Evolutionary conservation across 345 rosid species (phyloP).

Genomic region (Eucalyptus leucophloia): DNA sequence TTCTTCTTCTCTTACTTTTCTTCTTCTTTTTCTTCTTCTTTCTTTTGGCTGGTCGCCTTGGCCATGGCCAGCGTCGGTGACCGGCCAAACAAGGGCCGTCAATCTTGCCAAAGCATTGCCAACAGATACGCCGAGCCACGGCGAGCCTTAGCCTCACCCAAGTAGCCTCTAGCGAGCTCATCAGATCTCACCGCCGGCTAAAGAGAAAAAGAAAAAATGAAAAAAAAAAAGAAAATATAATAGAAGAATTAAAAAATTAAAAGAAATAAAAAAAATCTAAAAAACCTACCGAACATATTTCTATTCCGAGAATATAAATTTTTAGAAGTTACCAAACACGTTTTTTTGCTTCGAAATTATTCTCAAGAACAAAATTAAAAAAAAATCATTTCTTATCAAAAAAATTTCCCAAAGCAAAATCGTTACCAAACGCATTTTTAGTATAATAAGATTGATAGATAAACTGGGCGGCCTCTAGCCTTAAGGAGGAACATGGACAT

Average conservation of each 20-base stretch:
- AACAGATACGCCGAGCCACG: fast-evolving
- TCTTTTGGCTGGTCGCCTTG: too few species aligned
- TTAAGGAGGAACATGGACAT: not conserved
- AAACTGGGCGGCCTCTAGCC: not conserved
- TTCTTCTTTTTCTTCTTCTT: too few species aligned
- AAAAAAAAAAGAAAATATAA: too few species aligned
- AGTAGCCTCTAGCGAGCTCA: fast-evolving
- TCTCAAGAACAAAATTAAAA: fast-evolving
- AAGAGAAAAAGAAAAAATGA: too few species aligned
- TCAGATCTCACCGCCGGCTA: fast-evolving
- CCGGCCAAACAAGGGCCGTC: fast-evolving
- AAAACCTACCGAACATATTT: too few species aligned
- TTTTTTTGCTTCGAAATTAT: too few species aligned
- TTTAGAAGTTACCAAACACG: fast-evolving
- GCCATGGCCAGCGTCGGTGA: fast-evolving
- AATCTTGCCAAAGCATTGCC: fast-evolving
- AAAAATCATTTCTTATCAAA: too few species aligned
- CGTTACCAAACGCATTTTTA: too few species aligned
- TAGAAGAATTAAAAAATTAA: too few species aligned
- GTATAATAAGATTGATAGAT: not conserved
- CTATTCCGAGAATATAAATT: fast-evolving
- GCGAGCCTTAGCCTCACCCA: fast-evolving
- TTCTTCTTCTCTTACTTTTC: too few species aligned
- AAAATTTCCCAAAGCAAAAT: fast-evolving
- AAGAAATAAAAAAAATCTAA: too few species aligned